Evolutionary conservation across 1,139 yeast genomes (phyloP), one percentile per base, ranked within the genome.

Genomic region (Candida sanyaensis): DNA sequence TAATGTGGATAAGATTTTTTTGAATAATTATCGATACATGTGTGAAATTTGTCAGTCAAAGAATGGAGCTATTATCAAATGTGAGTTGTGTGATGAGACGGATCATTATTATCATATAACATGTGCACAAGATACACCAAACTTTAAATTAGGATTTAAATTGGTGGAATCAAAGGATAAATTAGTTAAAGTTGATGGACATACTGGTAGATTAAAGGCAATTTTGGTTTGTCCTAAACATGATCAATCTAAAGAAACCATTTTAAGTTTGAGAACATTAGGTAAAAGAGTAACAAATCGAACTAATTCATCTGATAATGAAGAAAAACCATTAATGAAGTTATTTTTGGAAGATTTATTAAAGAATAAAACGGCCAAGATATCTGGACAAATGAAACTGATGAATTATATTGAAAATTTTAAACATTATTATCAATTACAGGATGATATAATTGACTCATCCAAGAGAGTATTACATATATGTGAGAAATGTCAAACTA

Each of bases 71-170:
- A 53, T 71, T 53, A 51, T 70, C 10, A 49, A 52, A 11, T 72
- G 77, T 56, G 68, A 62, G 29, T 38, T 62, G 38, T 71, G 76
- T 49, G 55, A 57, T 7, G 44, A 4, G 17, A 32, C 32, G 10
- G 47, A 49, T 5, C 59, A 60, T 2, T 51, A 57, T 5, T 71
- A 71, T 48, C 96, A 89, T 64, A 72, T 81, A 0, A 85, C 88
- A 0, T 89, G 96, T 69, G 91, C 88, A 2, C 80, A 78, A 52
- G 80, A 75, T 52, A 61, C 74, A 3, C 63, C 71, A 0, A 70
- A 69, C 9, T 77, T 67, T 57, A 64, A 64, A 41, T 53, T 81
- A 13, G 83, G 84, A 2, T 83, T 83, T 57, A 66, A 65, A 41
- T 54, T 83, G 32, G 53, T 48, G n/a, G 36, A 33, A 1, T 47